phyloP scores from a whole-genome alignment of 768 basidiomycete species.

The Serendipita vermifera region DNA sequence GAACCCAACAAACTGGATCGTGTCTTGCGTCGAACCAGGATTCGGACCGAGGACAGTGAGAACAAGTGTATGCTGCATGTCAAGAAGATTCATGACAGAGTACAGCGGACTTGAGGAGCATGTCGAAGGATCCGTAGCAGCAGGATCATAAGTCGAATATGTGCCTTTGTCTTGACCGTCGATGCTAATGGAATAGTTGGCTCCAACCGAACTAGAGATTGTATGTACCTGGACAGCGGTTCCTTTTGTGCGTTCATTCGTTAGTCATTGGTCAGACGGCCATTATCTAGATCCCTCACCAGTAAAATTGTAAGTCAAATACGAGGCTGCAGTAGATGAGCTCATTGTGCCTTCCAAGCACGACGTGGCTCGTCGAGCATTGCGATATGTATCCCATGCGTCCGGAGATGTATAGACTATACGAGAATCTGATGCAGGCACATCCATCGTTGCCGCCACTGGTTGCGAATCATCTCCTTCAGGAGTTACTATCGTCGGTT shows the following conservation, averaged over 20 bases:
- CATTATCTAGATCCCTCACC: neutral
- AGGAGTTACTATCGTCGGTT: neutral
- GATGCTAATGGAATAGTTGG: neutral
- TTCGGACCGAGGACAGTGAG: neutral
- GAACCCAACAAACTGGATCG: neutral
- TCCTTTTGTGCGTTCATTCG: neutral
- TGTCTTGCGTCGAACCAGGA: neutral
- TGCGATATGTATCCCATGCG: neutral
- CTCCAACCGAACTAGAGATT: neutral
- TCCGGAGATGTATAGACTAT: neutral
- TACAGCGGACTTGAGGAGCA: neutral
- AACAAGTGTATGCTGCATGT: neutral
- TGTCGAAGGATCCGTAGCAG: neutral
- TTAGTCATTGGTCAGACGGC: neutral
- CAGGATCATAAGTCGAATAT: neutral
- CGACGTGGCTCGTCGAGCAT: neutral
- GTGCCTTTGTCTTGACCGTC: neutral
- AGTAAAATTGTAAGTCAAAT: neutral
- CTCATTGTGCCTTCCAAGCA: neutral
- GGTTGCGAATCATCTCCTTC: neutral
- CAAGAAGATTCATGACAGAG: neutral
- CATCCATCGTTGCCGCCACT: neutral
- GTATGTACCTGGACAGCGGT: neutral
- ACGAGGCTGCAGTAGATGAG: neutral
- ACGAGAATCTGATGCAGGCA: neutral